Base-by-base conservation (phyloP, 2,329 filamentous ascomycete species). In the Diplocarpon mali region DNA sequence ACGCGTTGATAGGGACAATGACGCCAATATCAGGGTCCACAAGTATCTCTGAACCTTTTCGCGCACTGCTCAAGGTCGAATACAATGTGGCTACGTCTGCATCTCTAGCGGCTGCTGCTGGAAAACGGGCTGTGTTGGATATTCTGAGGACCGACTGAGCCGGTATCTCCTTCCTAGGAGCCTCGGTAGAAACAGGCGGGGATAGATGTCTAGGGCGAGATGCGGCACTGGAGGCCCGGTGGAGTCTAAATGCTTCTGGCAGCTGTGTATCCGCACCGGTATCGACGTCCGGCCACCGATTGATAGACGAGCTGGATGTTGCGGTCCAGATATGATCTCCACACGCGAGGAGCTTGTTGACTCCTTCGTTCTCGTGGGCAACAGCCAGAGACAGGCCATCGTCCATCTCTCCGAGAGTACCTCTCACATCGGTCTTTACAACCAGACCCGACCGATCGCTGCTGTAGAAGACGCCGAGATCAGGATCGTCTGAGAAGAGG, bases 381-480 rank as follows among this genome's bases (percentile, higher is more conserved):
- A 95, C 72, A n/a, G 90, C 90, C 12, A 96, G 72, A 12, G 86
- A 95, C 7, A 95, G 68, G 1, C 90, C 92, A 57, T 95, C 85
- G 57, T 95, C 89, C 64, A 90, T 58, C 46, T 88, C 83, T 15
- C 76, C 72, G 24, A 80, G 72, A 46, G 80, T 78, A 11, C 75
- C 75, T 52, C 89, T 76, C 20, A 90, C 83, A 62, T 98, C 92
- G 1, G 90, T 96, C 70, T 96, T 98, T 44, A 88, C 90, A n/a
- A 98, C 82, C 49, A 95, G 67, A 2, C 92, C 92, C 1, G 87
- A 89, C 41, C 90, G 81, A 65, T 98, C 92, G 55, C 83, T 85
- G 45, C 90, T 96, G 67, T 96, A 96, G 64, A 98, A 96, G 27
- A 95, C 76, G 9, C 83, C 82, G 3, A 98, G 73, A 47, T 83